These are phyloP conservation scores for Rhizoclosmatium sp. DNA, from an alignment of 192 early-diverging fungal genomes.

Conservation along the genomic window DNA sequence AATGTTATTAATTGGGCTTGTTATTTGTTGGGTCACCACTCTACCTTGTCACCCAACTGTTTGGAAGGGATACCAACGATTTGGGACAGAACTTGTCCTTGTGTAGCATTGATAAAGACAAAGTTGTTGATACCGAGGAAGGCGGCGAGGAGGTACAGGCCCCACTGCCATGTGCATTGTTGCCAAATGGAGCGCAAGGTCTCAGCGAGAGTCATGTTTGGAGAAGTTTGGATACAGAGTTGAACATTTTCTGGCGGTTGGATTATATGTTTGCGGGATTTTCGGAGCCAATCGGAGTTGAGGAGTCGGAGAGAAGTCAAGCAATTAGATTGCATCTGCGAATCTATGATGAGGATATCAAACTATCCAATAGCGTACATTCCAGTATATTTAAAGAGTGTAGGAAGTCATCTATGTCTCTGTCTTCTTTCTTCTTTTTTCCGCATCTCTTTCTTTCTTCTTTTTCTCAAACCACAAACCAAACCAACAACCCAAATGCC, in stretches of 20 bases:
- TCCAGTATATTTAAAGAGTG: no score
- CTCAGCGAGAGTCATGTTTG: no score
- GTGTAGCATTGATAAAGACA: slow-evolving; percentile 58
- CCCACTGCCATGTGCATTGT: slow-evolving; percentile 2
- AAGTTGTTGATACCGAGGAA: slow-evolving; percentile 50
- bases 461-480: background rate
- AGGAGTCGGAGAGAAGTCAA: no score
- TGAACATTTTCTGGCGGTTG: no score
- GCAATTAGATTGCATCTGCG: no score
- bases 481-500: background rate
- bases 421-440: no score
- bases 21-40: background rate
- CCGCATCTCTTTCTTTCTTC: slow-evolving; percentile 1
- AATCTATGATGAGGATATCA: no score
- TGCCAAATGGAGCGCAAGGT: background rate
- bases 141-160: slow-evolving; percentile 31
- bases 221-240: no score
- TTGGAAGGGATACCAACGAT: slow-evolving; percentile 41
- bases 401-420: no score
- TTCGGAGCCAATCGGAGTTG: no score
- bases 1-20: background rate
- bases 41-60: slow-evolving; percentile 46
- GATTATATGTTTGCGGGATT: no score
- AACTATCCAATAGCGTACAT: no score
- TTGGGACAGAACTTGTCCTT: slow-evolving; percentile 53